Evolutionary conservation across 805 yeast genomes (phyloP).

Genomic region (Wilhelminamyces savonicus): DNA sequence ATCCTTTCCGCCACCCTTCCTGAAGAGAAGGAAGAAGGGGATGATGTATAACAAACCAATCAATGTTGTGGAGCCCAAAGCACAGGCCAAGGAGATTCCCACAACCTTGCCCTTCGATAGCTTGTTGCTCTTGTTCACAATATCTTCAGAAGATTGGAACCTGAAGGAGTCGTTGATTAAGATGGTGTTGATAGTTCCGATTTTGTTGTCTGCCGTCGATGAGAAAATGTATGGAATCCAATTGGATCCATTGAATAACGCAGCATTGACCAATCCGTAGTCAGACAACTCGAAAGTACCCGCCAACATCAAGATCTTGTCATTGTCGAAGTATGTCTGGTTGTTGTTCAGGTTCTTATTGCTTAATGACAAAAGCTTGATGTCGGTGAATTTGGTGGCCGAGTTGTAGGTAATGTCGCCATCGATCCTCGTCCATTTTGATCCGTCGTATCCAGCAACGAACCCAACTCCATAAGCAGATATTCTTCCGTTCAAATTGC

Average conservation of each 20-base stretch:
- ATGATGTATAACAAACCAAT: constrained; percentile 35
- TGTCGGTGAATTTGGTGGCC: constrained; percentile 36
- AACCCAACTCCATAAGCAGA: constrained; percentile 29
- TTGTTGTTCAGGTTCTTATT: constrained; percentile 18
- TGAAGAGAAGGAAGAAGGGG: constrained; percentile 32
- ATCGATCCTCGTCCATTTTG: constrained; percentile 42
- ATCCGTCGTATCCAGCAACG: constrained; percentile 39
- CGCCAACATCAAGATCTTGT: constrained; percentile 46
- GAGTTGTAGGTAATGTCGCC: constrained; percentile 18
- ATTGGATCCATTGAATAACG: constrained; percentile 53
- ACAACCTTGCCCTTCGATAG: constrained; percentile 37
- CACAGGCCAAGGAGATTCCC: constrained; percentile 41
- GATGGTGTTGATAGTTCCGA: constrained; percentile 26
- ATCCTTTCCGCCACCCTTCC: constrained; percentile 14
- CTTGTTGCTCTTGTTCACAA: constrained; percentile 8
- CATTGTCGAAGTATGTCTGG: constrained; percentile 34
- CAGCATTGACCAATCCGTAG: constrained; percentile 56
- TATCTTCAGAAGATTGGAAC: constrained; percentile 30
- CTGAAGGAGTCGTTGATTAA: constrained; percentile 29
- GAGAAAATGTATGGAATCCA: constrained; percentile 67
- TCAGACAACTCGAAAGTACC: constrained; percentile 46
- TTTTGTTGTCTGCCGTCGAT: constrained; percentile 6
- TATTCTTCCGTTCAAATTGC: constrained; percentile 34
- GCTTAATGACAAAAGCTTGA: constrained; percentile 35
- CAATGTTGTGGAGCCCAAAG: constrained; percentile 35